These are phyloP conservation scores for Puccinia triticina DNA, from an alignment of 1,284 basidiomycete species.

Conservation along the genomic window DNA sequence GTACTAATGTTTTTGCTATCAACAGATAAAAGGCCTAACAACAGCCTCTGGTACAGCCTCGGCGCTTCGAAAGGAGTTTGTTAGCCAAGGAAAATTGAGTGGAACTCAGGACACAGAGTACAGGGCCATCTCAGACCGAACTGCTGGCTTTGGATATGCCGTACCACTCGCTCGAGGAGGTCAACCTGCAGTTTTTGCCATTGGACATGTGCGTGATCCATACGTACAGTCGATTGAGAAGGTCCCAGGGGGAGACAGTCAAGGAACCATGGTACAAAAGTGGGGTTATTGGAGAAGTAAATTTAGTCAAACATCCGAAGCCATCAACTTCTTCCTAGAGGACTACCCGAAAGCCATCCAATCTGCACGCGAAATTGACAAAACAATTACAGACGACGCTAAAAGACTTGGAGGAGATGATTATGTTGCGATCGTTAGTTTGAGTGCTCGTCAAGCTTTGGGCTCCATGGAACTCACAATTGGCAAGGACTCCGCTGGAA, in stretches of 20 bases:
- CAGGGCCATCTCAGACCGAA: slow-evolving; percentile 39
- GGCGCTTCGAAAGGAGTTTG: slow-evolving; percentile 56
- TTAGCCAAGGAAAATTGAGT: slow-evolving; percentile 52
- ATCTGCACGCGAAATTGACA: slow-evolving; percentile 55
- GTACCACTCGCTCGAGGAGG: not conserved
- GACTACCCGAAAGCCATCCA: slow-evolving; percentile 57
- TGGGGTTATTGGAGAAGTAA: slow-evolving; percentile 58
- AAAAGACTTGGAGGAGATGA: slow-evolving; percentile 56
- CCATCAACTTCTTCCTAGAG: slow-evolving; percentile 57
- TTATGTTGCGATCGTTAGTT: slow-evolving; percentile 58
- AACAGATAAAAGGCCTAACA: slow-evolving; percentile 18
- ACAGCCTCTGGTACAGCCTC: slow-evolving; percentile 43
- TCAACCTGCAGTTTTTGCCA: slow-evolving; percentile 21
- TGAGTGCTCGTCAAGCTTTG: slow-evolving; percentile 58
- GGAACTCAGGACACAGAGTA: slow-evolving; percentile 28
- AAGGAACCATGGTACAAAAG: not conserved
- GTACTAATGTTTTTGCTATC: not conserved
- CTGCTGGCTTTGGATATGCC: slow-evolving; percentile 30
- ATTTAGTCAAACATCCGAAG: slow-evolving; percentile 55
- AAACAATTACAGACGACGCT: slow-evolving; percentile 57
- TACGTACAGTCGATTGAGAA: slow-evolving; percentile 37
- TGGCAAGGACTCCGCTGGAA: slow-evolving; percentile 47
- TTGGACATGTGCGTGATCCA: slow-evolving; percentile 48
- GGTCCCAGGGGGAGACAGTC: not conserved
- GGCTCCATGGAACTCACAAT: slow-evolving; percentile 59